Base-by-base conservation (phyloP, 176 grass and related monocot species). In the Melocanna baccifera region DNA sequence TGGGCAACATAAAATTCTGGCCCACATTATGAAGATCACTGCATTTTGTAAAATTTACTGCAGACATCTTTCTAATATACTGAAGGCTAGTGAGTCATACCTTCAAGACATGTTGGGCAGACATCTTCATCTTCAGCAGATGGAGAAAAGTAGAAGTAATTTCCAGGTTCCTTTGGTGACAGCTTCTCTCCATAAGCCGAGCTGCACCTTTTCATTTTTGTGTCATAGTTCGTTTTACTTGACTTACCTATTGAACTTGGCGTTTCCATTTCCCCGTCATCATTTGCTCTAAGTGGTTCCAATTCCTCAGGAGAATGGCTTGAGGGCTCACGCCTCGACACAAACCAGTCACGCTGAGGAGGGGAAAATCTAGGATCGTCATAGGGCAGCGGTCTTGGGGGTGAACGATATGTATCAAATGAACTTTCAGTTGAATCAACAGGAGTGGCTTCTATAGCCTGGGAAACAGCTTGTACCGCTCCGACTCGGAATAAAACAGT, bases 71-170 rank as follows among this genome's bases (percentile, higher is more conserved):
- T 50, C 18, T 65, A 75, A 30, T 25, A 62, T 55, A 69, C 32
- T 22, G 2, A 63, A 12, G 39, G 26, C 26, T 56, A 36, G 61
- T 32, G 18, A 30, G 30, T 57, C 84, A 63, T 81, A 99, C 96
- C 96, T 92, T 99, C 96, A 89, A 99, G 96, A 84, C 96, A 99
- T 64, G 93, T 99, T 47, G 96, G 96, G 61, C 96, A 99, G 50
- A 92, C 93, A 73, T 99, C 96, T 79, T 99, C 96, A 71, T 99
- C 96, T 78, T 96, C 96, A 64, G 93, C 80, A 19, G 86, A 92
- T 56, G 93, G 86, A 56, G 89, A 82, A 53, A 87, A 90, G 55
- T 99, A 94, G 25, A 77, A 77, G 63, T 83, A 92, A 73, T 68
- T 94, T 77, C 65, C 87, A 34, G 61, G 67, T 84, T 94, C 91